Base-by-base conservation (phyloP, 2,329 filamentous ascomycete species). In the Akanthomyces muscarius region DNA sequence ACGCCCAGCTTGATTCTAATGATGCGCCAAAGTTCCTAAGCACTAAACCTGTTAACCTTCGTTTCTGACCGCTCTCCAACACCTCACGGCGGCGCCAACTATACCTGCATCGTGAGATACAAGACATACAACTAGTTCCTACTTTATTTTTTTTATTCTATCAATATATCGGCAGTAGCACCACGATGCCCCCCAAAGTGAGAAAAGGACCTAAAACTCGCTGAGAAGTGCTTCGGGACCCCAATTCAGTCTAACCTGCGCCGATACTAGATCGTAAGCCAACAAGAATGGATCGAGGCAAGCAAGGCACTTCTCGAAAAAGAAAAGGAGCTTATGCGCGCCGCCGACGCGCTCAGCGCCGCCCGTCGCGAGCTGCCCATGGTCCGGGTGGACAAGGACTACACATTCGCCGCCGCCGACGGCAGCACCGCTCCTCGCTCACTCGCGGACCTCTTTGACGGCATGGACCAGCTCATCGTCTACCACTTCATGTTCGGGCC, bases 401-500 rank as follows among this genome's bases (percentile, higher is more conserved):
- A 76, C 67, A 71, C 65, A 18, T 78, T 80, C 65, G 69, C 71
- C 18, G 71, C 71, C 0, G 69, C 72, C 16, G 61, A 68, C 4
- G 67, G 69, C 44, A 68, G 69, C 44, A 68, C 69, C 68, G 23
- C 64, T 48, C 14, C 51, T 69, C 30, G 69, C 66, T 1, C 67
- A 77, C 23, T 30, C 8, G 47, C 2, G 28, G 72, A 74, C 3
- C 70, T 78, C 51, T 77, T 77, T 57, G 68, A 68, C 5, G 69
- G 68, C 57, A 71, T 71, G 33, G 69, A 73, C 33, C 72, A 77
- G 61, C 71, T 79, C 63, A 71, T 78, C 51, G 64, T 81, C 42
- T 80, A 80, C 66, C 78, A 81, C 68, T 80, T 80, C 71, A 81
- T 81, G 78, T 77, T 80, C 62, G 68, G 65, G 0, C 75, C 76